Conservation (phyloP, 495 filamentous ascomycete genomes). For the Lasiosphaeria hispida region DNA sequence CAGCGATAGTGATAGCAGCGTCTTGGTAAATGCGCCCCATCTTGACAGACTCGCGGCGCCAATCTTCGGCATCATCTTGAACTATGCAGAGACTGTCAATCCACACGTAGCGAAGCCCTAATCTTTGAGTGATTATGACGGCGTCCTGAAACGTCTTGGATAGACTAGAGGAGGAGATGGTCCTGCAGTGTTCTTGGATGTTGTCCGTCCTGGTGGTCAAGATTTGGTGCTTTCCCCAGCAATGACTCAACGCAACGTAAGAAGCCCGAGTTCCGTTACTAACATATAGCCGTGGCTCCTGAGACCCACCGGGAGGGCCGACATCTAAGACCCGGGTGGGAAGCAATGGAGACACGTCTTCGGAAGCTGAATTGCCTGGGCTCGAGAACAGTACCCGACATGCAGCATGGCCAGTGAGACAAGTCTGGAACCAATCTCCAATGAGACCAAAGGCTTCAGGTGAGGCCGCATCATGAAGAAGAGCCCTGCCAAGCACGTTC, state of each 20-base stretch:
- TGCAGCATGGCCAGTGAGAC: neutral
- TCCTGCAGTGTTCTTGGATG: neutral
- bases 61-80: constrained; percentile 32
- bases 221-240: constrained; percentile 15
- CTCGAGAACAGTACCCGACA: neutral
- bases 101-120: constrained; percentile 34
- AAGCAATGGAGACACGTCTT: neutral
- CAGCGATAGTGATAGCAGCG: constrained; percentile 21
- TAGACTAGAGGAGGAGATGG: neutral
- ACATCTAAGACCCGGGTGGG: neutral
- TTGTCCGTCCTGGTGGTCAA: neutral
- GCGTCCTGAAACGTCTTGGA: constrained; percentile 17
- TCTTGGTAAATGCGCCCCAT: constrained; percentile 33
- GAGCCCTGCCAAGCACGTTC: neutral
- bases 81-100: constrained; percentile 39
- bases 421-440: neutral
- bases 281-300: neutral
- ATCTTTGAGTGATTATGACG: neutral
- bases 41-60: constrained; percentile 25
- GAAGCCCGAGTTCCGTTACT: fast-evolving
- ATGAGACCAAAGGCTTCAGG: constrained; percentile 9
- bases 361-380: neutral
- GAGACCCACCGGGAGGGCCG: neutral
- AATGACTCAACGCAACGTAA: constrained; percentile 11
- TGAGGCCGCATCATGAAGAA: neutral